Evolutionary conservation across 2,329 filamentous ascomycete genomes (phyloP).

Genomic region (Nemania diffusa): DNA sequence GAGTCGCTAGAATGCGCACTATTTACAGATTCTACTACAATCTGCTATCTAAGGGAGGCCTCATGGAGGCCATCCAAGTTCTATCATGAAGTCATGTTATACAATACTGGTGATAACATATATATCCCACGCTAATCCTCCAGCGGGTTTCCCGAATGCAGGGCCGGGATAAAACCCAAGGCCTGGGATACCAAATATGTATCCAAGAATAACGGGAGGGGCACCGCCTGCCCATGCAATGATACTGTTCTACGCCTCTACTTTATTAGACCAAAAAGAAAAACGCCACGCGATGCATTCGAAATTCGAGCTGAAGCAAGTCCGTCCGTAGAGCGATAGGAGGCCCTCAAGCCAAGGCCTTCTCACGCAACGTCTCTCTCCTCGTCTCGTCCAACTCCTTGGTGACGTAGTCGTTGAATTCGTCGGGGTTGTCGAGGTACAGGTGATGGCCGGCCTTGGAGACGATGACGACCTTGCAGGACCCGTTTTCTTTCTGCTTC

Average conservation of each 20-base stretch:
- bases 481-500: constrained; percentile 77
- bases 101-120: neutral
- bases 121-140: neutral
- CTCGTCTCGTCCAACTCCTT: constrained; percentile 65
- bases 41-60: neutral
- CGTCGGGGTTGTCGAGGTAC: constrained; percentile 68
- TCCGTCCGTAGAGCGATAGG: neutral
- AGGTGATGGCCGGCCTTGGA: constrained; percentile 68
- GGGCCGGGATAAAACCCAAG: neutral
- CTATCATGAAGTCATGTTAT: constrained; percentile 1
- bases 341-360: constrained; percentile 5
- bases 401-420: constrained; percentile 64
- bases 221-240: neutral
- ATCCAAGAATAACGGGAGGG: neutral
- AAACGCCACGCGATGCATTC: constrained; percentile 34
- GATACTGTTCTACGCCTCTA: constrained; percentile 9
- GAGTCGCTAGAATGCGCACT: neutral
- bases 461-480: constrained; percentile 84
- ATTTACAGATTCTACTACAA: neutral
- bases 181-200: neutral
- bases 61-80: neutral
- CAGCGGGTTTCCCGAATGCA: neutral
- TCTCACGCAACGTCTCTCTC: constrained; percentile 43
- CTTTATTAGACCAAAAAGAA: constrained; percentile 2
- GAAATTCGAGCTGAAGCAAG: constrained; percentile 8